Conservation (phyloP, 2,329 filamentous ascomycete genomes). For the Fusarium sp. region DNA sequence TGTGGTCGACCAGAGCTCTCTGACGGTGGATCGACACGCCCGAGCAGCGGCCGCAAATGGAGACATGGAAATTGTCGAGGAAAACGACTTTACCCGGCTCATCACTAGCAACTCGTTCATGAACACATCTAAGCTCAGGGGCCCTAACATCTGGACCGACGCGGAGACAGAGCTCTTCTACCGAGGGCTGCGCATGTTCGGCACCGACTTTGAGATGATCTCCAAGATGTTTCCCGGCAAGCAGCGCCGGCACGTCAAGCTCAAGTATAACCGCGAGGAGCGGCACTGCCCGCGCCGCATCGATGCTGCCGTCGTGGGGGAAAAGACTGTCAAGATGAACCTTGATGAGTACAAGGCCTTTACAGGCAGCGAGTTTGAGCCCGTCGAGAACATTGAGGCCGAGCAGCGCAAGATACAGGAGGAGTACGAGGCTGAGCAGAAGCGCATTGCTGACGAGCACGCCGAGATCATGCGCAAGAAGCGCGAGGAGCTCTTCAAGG, state of each 20-base stretch:
- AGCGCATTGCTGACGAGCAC: conserved; percentile 58
- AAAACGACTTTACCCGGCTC: conserved; percentile 81
- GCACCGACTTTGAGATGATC: conserved; percentile 87
- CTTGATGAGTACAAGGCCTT: conserved; percentile 70
- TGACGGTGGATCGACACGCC: conserved; percentile 76
- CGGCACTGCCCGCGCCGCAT: conserved; percentile 72
- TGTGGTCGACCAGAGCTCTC: conserved; percentile 75
- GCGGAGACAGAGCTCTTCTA: conserved; percentile 82
- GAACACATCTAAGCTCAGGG: conserved; percentile 69
- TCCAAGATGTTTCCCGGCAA: conserved; percentile 79
- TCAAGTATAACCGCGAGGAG: conserved; percentile 87
- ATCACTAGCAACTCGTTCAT: conserved; percentile 77
- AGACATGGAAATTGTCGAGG: conserved; percentile 74
- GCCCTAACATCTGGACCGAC: conserved; percentile 76
- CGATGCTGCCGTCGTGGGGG: conserved; percentile 71
- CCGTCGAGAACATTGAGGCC: conserved; percentile 66
- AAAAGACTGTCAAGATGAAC: conserved; percentile 68
- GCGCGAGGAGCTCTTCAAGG: conserved; percentile 62
- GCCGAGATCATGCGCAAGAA: conserved; percentile 60
- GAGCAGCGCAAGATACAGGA: conserved; percentile 63
- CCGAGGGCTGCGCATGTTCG: conserved; percentile 78
- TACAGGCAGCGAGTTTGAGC: conserved; percentile 65
- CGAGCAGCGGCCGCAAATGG: conserved; percentile 63
- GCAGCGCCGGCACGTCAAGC: conserved; percentile 79
- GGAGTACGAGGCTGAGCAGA: conserved; percentile 58